Conservation (phyloP, 73 alveolate genomes). For the Durusdinium trenchii region DNA sequence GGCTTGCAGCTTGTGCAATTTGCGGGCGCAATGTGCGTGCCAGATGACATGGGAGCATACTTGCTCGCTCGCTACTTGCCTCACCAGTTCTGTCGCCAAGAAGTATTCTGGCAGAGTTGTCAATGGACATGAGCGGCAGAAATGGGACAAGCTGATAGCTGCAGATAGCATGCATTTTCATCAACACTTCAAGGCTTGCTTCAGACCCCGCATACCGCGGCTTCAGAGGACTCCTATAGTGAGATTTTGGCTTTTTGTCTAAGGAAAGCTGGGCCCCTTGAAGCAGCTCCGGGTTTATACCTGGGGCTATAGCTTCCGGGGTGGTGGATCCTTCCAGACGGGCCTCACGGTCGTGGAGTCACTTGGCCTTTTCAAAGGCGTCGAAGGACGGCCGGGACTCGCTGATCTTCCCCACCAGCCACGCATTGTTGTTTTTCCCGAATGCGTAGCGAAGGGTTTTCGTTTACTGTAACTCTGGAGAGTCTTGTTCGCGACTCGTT, state of each 20-base stretch:
- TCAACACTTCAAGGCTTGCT: too few relatives aligned
- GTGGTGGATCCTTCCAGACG: slow-evolving; percentile 75
- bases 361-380: too few relatives aligned
- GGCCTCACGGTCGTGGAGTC: slow-evolving; percentile 62
- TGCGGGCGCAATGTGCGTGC: slow-evolving; percentile 83
- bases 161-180: too few relatives aligned
- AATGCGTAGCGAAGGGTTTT: too few relatives aligned
- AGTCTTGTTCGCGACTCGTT: too few relatives aligned
- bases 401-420: too few relatives aligned
- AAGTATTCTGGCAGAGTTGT: neutral
- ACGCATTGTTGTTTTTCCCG: too few relatives aligned
- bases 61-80: neutral
- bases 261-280: slow-evolving; percentile 57
- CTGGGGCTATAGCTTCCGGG: slow-evolving; percentile 45
- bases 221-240: neutral
- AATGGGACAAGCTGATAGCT: too few relatives aligned
- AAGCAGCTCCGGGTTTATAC: slow-evolving; percentile 55
- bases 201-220: too few relatives aligned
- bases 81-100: neutral
- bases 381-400: too few relatives aligned
- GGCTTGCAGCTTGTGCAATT: slow-evolving; percentile 66
- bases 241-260: neutral
- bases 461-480: too few relatives aligned
- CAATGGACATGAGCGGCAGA: neutral
- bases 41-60: slow-evolving; percentile 50